phyloP scores from a whole-genome alignment of 2,329 filamentous ascomycete species.

The Stemphylium vesicarium region DNA sequence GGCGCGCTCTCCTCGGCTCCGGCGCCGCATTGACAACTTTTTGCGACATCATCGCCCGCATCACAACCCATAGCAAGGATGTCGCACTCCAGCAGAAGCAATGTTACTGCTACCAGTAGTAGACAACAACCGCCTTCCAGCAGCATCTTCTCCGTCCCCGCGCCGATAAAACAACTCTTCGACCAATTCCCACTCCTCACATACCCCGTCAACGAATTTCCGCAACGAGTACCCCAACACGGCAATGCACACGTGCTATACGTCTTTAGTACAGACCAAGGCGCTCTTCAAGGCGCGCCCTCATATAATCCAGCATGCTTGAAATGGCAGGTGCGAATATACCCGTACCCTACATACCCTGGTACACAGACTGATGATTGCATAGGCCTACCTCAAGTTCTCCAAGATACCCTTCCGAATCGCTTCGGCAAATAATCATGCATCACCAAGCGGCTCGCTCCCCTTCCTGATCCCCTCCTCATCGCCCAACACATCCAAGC shows the following conservation, averaged over 20 bases:
- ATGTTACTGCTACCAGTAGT: slow-evolving; percentile 6
- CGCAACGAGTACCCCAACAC: slow-evolving; percentile 62
- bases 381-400: slow-evolving; percentile 83
- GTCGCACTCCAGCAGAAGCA: slow-evolving; percentile 21
- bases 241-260: slow-evolving; percentile 68
- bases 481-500: slow-evolving; percentile 38
- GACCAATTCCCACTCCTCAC: slow-evolving; percentile 79
- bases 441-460: slow-evolving; percentile 84
- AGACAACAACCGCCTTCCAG: slow-evolving; percentile 21
- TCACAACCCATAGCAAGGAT: slow-evolving; percentile 27
- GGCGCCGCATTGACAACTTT: slow-evolving; percentile 27
- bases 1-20: slow-evolving; percentile 26
- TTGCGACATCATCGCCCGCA: slow-evolving; percentile 21
- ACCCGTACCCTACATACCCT: neutral
- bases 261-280: slow-evolving; percentile 74
- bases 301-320: slow-evolving; percentile 93
- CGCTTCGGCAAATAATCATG: slow-evolving; percentile 85
- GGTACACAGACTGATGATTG: slow-evolving; percentile 12
- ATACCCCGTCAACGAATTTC: slow-evolving; percentile 77
- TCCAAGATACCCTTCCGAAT: slow-evolving; percentile 70
- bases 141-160: slow-evolving; percentile 63
- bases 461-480: slow-evolving; percentile 78
- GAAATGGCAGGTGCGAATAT: slow-evolving; percentile 83
- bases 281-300: slow-evolving; percentile 66
- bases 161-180: slow-evolving; percentile 81